Percentiles rank a stretch among this genome's conserved stretches.
Evolutionary conservation across 345 rosid genomes (phyloP).

Genomic region (Cardamine resedifolia): DNA sequence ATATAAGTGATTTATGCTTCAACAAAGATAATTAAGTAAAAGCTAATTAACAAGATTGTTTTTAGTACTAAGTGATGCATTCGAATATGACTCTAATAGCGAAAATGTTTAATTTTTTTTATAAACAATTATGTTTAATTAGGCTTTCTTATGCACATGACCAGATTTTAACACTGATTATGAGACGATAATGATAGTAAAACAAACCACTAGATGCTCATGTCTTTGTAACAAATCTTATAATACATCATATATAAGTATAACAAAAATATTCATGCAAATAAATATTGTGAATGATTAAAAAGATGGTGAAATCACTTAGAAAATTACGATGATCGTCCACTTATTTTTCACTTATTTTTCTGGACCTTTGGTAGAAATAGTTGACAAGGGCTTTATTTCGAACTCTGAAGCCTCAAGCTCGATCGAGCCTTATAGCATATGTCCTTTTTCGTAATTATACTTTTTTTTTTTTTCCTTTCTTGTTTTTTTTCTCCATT

Average conservation of each 20-base stretch:
- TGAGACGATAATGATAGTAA: background rate
- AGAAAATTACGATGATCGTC: no score
- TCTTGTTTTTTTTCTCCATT: background rate
- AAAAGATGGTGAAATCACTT: no score
- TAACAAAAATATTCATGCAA: background rate
- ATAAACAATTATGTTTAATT: no score
- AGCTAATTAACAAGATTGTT: no score
- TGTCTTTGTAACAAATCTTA: no score
- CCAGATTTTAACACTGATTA: background rate
- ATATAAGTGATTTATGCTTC: background rate
- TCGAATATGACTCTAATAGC: background rate
- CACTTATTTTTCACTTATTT: no score
- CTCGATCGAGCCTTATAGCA: constrained; percentile 26
- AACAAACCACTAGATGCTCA: background rate
- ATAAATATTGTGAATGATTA: no score
- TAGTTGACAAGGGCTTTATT: background rate
- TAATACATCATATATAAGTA: background rate
- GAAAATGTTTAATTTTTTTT: no score
- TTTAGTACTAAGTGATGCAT: background rate
- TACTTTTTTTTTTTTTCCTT: no score
- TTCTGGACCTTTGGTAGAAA: background rate
- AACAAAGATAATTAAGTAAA: no score
- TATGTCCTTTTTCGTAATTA: constrained; percentile 29
- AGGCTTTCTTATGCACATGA: background rate
- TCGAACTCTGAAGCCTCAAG: background rate